phyloP scores from a whole-genome alignment of 805 yeast species.

The Suhomyces prunicola region DNA sequence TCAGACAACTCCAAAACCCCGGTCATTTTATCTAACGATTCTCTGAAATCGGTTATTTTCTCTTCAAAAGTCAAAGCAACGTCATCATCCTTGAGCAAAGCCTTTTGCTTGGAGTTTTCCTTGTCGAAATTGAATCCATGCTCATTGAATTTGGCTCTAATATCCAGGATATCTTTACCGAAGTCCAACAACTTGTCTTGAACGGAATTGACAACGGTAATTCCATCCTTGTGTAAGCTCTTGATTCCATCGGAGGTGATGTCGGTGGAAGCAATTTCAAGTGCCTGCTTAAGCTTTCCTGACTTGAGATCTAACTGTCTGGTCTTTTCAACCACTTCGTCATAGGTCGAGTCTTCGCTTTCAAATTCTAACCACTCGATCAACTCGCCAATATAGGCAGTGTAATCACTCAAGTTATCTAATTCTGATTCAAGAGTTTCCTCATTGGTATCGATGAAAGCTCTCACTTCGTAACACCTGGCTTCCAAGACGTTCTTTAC shows the following conservation, averaged over 20 bases:
- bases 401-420: constrained; percentile 32
- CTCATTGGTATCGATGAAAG: constrained; percentile 53
- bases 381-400: constrained; percentile 39
- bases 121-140: constrained; percentile 50
- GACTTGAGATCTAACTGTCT: constrained; percentile 17
- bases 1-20: constrained; percentile 18
- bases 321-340: constrained; percentile 25
- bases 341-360: constrained; percentile 47
- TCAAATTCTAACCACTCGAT: constrained; percentile 81
- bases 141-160: constrained; percentile 43
- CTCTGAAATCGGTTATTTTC: constrained; percentile 23
- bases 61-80: constrained; percentile 25
- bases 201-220: constrained; percentile 36
- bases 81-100: constrained; percentile 16
- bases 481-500: constrained; percentile 69
- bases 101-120: constrained; percentile 45
- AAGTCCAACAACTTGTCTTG: constrained; percentile 44
- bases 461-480: constrained; percentile 65
- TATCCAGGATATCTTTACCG: constrained; percentile 42
- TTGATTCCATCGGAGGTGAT: constrained; percentile 46
- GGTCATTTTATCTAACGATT: constrained; percentile 26
- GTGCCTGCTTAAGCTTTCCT: constrained; percentile 27
- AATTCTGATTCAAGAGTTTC: constrained; percentile 35
- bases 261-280: constrained; percentile 45
- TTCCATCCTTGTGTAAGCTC: constrained; percentile 42